A percentile compares a stretch with the other conserved stretches of the same genome.
These are phyloP conservation scores for Papiliotrema flavescens DNA, from an alignment of 1,284 basidiomycete genomes.

Conservation along the genomic window DNA sequence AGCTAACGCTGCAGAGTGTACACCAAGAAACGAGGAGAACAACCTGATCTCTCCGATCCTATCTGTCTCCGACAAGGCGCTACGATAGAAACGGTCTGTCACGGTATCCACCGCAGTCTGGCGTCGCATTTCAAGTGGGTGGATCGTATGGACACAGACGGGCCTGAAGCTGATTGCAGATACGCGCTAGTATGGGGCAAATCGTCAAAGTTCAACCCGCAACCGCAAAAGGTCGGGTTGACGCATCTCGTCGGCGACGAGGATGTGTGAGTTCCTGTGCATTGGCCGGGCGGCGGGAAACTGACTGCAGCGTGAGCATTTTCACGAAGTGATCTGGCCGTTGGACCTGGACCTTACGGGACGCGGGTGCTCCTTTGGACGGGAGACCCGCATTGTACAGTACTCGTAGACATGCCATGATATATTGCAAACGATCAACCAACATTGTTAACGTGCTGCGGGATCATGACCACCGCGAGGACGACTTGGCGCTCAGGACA, in stretches of 20 bases:
- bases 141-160: neutral
- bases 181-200: slow-evolving; percentile 93
- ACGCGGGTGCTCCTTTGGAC: neutral
- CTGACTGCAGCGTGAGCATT: slow-evolving; percentile 42
- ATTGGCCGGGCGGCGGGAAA: neutral
- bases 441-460: too few species aligned
- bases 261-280: slow-evolving; percentile 69
- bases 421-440: too few species aligned
- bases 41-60: slow-evolving; percentile 88
- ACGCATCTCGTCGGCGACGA: slow-evolving; percentile 85
- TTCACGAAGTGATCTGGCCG: slow-evolving; percentile 42
- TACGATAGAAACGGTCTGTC: slow-evolving; percentile 90
- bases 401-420: too few species aligned
- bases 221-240: slow-evolving; percentile 88
- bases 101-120: slow-evolving; percentile 84
- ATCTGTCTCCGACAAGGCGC: slow-evolving; percentile 88
- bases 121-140: slow-evolving; percentile 72
- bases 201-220: slow-evolving; percentile 83
- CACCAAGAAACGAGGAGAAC: slow-evolving; percentile 92
- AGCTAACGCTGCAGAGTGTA: slow-evolving; percentile 58
- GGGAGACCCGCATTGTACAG: too few species aligned
- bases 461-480: too few species aligned
- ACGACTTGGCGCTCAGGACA: too few species aligned
- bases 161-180: slow-evolving; percentile 30
- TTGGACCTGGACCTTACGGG: neutral